Percentiles rank a stretch among this genome's conserved stretches.
Conservation (phyloP, 257 asterid genomes). For the Petrea volubilis region DNA sequence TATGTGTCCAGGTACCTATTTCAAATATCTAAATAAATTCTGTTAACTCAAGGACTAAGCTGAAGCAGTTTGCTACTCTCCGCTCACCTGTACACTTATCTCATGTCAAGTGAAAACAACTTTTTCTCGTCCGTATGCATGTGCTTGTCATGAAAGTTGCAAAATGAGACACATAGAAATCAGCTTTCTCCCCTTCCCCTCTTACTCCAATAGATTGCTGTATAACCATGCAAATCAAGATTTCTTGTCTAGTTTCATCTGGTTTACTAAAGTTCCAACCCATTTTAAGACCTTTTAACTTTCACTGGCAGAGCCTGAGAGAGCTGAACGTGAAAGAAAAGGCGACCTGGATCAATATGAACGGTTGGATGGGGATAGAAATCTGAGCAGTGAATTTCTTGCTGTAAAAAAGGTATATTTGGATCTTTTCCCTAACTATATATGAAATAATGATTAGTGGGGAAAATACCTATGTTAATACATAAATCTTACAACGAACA, state of each 20-base stretch:
- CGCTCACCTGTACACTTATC: slow-evolving; percentile 3
- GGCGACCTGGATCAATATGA: slow-evolving; percentile 98
- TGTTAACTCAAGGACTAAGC: slow-evolving; percentile 18
- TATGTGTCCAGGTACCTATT: slow-evolving; percentile 92
- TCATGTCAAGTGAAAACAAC: slow-evolving; percentile 4
- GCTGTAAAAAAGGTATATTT: slow-evolving; percentile 86
- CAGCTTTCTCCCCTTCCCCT: neutral
- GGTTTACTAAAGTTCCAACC: slow-evolving; percentile 11
- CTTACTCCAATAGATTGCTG: neutral
- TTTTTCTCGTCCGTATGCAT: neutral
- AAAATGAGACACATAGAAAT: neutral
- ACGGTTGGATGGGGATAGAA: slow-evolving; percentile 95
- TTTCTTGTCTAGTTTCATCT: slow-evolving; percentile 14
- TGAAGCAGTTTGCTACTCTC: neutral
- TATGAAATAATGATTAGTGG: neutral
- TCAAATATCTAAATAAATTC: slow-evolving; percentile 19
- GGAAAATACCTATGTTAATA: neutral
- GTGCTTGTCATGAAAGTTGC: slow-evolving; percentile 10
- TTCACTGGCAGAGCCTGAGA: slow-evolving; percentile 73
- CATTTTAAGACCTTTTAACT: slow-evolving; percentile 17
- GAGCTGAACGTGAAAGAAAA: slow-evolving; percentile 93
- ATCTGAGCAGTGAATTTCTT: slow-evolving; percentile 64
- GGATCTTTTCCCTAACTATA: neutral
- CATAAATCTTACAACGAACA: slow-evolving; percentile 23
- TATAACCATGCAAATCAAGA: neutral